Conservation (phyloP, 495 filamentous ascomycete species). For the Neurospora sp. region DNA sequence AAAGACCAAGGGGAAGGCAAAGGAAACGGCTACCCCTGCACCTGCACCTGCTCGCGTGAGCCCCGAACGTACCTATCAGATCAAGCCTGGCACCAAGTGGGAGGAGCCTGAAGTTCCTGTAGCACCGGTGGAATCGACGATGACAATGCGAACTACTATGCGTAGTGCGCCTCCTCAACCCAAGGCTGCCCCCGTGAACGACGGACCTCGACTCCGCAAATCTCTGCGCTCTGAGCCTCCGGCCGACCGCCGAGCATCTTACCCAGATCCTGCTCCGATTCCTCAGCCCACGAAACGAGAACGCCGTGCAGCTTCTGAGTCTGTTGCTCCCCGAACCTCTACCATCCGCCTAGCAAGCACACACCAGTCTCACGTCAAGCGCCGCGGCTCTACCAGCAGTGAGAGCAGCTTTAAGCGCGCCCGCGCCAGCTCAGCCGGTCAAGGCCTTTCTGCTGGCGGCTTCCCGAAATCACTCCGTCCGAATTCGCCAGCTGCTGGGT, state of each 20-base stretch:
- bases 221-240: conserved; percentile 16
- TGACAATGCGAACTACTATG: conserved; percentile 16
- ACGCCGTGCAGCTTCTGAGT: conserved; percentile 13
- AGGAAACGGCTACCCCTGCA: background rate
- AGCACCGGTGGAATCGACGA: background rate
- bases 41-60: background rate
- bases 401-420: conserved; percentile 40
- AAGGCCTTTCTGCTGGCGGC: background rate
- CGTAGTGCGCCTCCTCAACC: conserved; percentile 8
- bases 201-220: conserved; percentile 14
- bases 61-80: conserved; percentile 28
- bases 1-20: background rate
- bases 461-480: conserved; percentile 31
- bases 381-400: conserved; percentile 35
- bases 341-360: background rate
- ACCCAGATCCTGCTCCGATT: conserved; percentile 1
- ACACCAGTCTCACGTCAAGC: conserved; percentile 11
- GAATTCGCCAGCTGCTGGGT: background rate
- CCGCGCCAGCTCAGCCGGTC: conserved; percentile 6
- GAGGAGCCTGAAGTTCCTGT: conserved; percentile 1
- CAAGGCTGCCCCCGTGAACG: background rate
- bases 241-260: conserved; percentile 1
- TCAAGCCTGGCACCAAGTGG: conserved; percentile 32
- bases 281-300: background rate
- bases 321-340: background rate